A percentile compares a stretch with the other conserved stretches of the same genome.
phyloP scores from a whole-genome alignment of 1,284 basidiomycete species.

The Irpex rosettiformis region DNA sequence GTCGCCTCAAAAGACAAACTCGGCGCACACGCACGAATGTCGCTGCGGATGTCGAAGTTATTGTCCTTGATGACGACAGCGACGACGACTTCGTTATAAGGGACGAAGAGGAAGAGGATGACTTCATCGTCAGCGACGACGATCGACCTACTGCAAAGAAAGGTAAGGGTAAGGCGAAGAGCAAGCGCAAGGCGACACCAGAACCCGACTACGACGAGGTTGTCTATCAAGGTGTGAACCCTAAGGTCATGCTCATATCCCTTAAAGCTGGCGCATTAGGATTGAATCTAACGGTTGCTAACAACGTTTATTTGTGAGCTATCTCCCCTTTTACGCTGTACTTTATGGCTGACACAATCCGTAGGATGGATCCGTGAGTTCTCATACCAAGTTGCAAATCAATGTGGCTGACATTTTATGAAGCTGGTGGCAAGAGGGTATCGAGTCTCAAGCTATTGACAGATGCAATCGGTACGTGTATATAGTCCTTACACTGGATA shows the following conservation, averaged over 20 bases:
- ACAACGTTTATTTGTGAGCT: conserved; percentile 85
- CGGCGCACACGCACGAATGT: conserved; percentile 9
- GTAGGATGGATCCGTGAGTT: conserved; percentile 82
- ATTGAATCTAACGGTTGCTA: conserved; percentile 85
- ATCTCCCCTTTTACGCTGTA: neutral
- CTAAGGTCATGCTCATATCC: conserved; percentile 83
- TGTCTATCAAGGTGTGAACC: conserved; percentile 39
- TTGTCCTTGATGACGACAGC: conserved; percentile 13
- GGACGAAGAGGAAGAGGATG: conserved; percentile 25
- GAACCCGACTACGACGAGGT: conserved; percentile 13
- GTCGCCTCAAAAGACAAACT: conserved; percentile 20
- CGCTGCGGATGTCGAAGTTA: conserved; percentile 7
- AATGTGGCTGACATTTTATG: conserved; percentile 7
- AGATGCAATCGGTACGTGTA: conserved; percentile 56
- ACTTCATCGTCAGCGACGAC: conserved; percentile 32
- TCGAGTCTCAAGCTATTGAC: conserved; percentile 88
- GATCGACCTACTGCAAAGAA: conserved; percentile 32
- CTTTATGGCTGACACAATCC: conserved; percentile 9
- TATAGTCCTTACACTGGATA: conserved; percentile 13
- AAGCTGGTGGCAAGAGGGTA: conserved; percentile 78
- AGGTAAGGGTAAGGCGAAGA: conserved; percentile 36
- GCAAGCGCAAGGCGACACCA: conserved; percentile 33
- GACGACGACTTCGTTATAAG: conserved; percentile 19
- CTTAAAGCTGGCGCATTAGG: conserved; percentile 83
- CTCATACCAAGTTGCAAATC: conserved; percentile 7